Conservation (phyloP, 768 basidiomycete species). For the Candolleomyces aberdarensis region DNA sequence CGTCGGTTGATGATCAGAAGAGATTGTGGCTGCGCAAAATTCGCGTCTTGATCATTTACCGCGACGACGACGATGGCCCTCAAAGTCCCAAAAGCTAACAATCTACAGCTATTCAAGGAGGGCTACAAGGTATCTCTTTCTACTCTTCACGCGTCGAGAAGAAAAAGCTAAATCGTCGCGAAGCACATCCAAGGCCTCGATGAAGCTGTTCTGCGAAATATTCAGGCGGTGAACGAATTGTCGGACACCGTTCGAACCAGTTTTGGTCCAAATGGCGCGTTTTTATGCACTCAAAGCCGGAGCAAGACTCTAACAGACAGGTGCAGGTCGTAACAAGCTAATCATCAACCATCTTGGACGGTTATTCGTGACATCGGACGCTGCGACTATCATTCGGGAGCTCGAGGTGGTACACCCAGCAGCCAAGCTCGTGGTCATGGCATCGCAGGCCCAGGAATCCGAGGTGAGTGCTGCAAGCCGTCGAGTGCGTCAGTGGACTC, state of each 20-base stretch:
- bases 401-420: constrained; percentile 99
- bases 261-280: constrained; percentile 92
- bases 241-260: constrained; percentile 94
- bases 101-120: constrained; percentile 93
- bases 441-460: constrained; percentile 91
- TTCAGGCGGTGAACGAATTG: constrained; percentile 92
- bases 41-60: constrained; percentile 12
- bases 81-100: constrained; percentile 88
- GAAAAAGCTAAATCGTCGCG: too few species aligned
- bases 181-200: constrained; percentile 85
- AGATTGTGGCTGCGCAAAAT: constrained; percentile 8
- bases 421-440: constrained; percentile 98
- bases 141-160: too few species aligned
- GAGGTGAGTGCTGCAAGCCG: constrained; percentile 56
- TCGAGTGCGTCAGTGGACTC: background rate
- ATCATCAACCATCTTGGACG: constrained; percentile 96
- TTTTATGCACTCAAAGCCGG: constrained; percentile 6
- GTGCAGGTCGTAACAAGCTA: constrained; percentile 89
- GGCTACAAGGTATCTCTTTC: constrained; percentile 75
- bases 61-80: constrained; percentile 66
- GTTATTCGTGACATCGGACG: constrained; percentile 97
- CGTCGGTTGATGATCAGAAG: background rate
- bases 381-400: constrained; percentile 96
- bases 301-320: background rate
- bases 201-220: constrained; percentile 96